Percentiles rank a stretch among this genome's conserved stretches.
Evolutionary conservation across 2,329 filamentous ascomycete genomes (phyloP).

Genomic region (Neonectria sp.): DNA sequence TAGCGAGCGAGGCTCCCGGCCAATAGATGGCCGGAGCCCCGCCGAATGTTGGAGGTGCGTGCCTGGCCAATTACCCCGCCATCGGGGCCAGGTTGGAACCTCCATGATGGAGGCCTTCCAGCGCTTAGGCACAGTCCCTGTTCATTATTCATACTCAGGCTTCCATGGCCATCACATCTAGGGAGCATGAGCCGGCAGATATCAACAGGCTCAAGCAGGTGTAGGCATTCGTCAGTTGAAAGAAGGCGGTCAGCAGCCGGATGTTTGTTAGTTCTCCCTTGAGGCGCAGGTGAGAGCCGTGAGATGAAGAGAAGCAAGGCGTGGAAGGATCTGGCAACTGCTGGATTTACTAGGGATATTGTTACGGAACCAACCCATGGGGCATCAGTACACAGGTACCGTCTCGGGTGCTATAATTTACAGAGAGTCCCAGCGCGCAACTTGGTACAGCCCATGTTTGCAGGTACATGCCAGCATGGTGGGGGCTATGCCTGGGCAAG

Average conservation of each 20-base stretch:
- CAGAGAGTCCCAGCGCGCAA: background rate
- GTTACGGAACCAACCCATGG: background rate
- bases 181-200: background rate
- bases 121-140: background rate
- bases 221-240: background rate
- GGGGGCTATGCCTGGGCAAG: background rate
- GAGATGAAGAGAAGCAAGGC: background rate
- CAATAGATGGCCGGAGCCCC: conserved; percentile 2
- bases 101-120: background rate
- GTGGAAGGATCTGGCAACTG: conserved; percentile 22
- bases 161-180: background rate
- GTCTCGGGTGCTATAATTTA: background rate
- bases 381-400: background rate
- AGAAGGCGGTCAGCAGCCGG: background rate
- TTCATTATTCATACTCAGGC: background rate
- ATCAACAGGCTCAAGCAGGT: background rate
- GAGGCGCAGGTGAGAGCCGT: background rate
- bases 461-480: background rate
- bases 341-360: conserved; percentile 13
- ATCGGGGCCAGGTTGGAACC: background rate
- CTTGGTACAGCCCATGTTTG: background rate
- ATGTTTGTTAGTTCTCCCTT: background rate
- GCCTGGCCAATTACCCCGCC: conserved; percentile 15
- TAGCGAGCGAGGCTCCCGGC: background rate
- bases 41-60: background rate